Conservation (phyloP, 2,329 filamentous ascomycete species). For the Beauveria caledonica region DNA sequence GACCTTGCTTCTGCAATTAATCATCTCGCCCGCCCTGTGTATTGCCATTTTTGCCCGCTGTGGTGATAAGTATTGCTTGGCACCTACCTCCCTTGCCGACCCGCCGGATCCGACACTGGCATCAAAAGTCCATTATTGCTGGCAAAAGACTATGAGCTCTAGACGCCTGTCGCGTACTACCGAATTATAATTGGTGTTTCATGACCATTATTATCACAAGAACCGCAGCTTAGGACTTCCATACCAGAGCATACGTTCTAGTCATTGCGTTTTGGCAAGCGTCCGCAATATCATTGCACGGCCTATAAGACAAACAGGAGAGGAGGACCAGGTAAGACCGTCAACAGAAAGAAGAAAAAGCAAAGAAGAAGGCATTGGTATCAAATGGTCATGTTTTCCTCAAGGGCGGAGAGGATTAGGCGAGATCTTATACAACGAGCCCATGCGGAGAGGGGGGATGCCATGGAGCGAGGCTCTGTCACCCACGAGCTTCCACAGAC, state of each 20-base stretch:
- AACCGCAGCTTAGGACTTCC: no score
- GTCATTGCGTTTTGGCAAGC: background rate
- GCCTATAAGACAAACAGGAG: background rate
- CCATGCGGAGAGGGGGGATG: background rate
- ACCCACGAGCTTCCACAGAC: background rate
- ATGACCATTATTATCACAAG: no score
- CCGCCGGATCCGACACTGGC: background rate
- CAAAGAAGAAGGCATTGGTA: background rate
- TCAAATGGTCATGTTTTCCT: background rate
- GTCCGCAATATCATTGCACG: background rate
- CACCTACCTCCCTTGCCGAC: background rate
- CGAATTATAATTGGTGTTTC: background rate
- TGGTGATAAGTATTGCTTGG: background rate
- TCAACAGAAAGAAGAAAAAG: background rate
- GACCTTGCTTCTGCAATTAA: background rate
- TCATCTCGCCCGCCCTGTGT: background rate
- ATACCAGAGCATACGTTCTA: background rate
- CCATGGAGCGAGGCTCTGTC: background rate
- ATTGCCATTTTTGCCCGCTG: background rate
- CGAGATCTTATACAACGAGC: slow-evolving; percentile 4
- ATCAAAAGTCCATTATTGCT: background rate
- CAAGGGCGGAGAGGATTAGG: background rate
- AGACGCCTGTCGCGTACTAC: background rate
- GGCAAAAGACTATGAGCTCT: background rate
- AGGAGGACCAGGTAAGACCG: no score